Evolutionary conservation across 208 protist species (phyloP), one percentile per base, ranked within the genome.

Genomic region (Leishmania aethiopica): DNA sequence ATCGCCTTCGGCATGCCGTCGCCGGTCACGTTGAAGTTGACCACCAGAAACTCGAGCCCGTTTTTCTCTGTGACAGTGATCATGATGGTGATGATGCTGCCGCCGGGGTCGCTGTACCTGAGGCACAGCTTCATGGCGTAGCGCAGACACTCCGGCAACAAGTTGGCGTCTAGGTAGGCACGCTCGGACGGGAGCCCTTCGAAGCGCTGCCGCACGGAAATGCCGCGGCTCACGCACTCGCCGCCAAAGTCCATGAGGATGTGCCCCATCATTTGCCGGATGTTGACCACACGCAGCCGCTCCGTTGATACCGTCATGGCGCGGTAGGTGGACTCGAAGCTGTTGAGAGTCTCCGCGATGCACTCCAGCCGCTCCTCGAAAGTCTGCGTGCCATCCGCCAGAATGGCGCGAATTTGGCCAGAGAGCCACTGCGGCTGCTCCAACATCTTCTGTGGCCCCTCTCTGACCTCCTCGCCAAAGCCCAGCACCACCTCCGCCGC

Each of bases 231-330:
- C 37, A 97, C 90, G 77, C 91, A 96, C 72, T 94, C 86, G n/a
- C 84, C 82, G 17, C 90, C 92, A 76, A 91, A 95, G 78, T 97
- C 92, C 93, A 96, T 96, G 42, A 97, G 84, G 42, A 97, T 85
- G 62, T 94, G 86, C 0, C 95, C 95, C 70, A 97, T 66, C 87
- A 97, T 88, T 78, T 97, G 92, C 0, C 93, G 90, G 10, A 97
- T 87, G 81, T 96, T 93, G 47, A 97, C 92, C 19, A 92, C 90
- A 25, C 90, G 92, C 67, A 96, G 84, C 42, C 86, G 70, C 77
- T 94, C 92, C 80, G 89, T 94, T 74, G 91, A 93, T 40, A 96
- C 85, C 42, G 84, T 93, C 82, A 93, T 90, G 45, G 91, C 92
- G 66, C 91, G 92, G 72, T 93, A 93, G 62, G 91, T 91, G 11